Percentiles rank a stretch among this genome's conserved stretches.
These are phyloP conservation scores for Umbelopsis sp. DNA, from an alignment of 192 early-diverging fungal species.

Conservation along the genomic window DNA sequence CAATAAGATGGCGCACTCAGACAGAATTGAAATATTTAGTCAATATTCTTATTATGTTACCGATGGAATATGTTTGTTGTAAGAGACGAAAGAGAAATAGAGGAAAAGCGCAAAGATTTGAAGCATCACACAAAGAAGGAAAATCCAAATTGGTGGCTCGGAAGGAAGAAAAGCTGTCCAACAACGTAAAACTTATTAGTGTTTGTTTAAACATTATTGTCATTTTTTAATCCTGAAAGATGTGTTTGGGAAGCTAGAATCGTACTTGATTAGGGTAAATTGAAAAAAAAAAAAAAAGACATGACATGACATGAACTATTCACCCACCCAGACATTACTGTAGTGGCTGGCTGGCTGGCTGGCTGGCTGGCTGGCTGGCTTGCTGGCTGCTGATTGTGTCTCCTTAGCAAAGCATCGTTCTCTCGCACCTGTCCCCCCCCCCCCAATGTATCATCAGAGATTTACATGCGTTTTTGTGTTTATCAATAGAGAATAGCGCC, in stretches of 20 bases:
- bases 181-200: neutral
- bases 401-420: too few species aligned
- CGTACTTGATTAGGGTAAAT: constrained; percentile 11
- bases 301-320: too few species aligned
- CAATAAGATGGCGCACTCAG: neutral
- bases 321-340: neutral
- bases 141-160: too few species aligned
- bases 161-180: too few species aligned
- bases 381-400: too few species aligned
- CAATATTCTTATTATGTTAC: neutral
- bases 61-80: constrained; percentile 5
- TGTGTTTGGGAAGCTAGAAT: neutral
- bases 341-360: neutral
- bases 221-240: neutral
- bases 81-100: neutral
- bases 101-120: neutral
- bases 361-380: too few species aligned
- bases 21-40: neutral
- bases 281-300: neutral
- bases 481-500: neutral
- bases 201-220: constrained; percentile 17
- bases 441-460: neutral
- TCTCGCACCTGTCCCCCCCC: neutral
- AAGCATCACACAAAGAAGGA: too few species aligned
- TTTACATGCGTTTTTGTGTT: neutral